Evolutionary conservation across 176 grass and related monocot species (phyloP).

Genomic region (Bonia amplexicaulis): DNA sequence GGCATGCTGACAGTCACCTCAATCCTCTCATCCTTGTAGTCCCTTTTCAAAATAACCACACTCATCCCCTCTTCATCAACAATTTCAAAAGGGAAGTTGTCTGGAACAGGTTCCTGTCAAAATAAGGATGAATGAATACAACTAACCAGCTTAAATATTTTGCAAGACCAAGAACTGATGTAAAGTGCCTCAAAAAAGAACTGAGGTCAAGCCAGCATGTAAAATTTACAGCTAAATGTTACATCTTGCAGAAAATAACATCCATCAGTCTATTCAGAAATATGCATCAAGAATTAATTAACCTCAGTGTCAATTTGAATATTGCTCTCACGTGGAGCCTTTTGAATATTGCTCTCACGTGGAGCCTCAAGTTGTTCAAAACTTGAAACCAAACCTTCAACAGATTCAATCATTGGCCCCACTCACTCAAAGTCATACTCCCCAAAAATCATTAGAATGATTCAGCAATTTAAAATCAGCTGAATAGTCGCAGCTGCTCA

Average conservation of each 20-base stretch:
- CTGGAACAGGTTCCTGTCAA: conserved; percentile 57
- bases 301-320: conserved; percentile 1
- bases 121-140: neutral
- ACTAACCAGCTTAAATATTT: neutral
- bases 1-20: conserved; percentile 83
- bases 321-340: neutral
- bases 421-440: neutral
- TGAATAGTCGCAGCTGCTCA: neutral
- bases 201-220: neutral
- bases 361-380: conserved; percentile 3
- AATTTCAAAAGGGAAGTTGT: conserved; percentile 81
- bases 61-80: conserved; percentile 70
- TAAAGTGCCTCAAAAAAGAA: neutral
- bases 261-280: neutral
- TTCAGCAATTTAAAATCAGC: neutral
- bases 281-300: neutral
- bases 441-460: neutral
- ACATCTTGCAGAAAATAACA: neutral
- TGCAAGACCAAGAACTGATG: neutral
- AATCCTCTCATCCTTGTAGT: conserved; percentile 69
- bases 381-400: conserved; percentile 5
- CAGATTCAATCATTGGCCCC: neutral
- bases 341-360: neutral
- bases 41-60: conserved; percentile 55
- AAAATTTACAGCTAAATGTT: neutral